These are phyloP conservation scores for Malassezia slooffiae DNA, from an alignment of 1,284 basidiomycete species.

Conservation along the genomic window DNA sequence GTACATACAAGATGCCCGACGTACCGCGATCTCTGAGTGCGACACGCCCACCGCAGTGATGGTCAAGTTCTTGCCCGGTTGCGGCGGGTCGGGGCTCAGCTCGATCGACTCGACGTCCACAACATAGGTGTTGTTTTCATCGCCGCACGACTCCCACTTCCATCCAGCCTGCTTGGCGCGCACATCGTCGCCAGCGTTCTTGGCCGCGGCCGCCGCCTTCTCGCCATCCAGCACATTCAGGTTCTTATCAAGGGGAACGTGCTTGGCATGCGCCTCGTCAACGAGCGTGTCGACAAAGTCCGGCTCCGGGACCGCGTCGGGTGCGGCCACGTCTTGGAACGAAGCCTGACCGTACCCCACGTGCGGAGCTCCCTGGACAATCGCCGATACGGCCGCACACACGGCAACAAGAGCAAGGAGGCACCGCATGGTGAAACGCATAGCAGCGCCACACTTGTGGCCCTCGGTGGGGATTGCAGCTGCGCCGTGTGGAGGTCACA, in stretches of 20 bases:
- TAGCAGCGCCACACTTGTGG: too few relatives aligned
- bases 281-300: conserved; percentile 10
- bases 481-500: conserved; percentile 1
- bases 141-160: conserved; percentile 37
- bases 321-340: background rate
- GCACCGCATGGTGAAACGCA: background rate
- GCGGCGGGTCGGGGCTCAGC: conserved; percentile 40
- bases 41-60: conserved; percentile 32
- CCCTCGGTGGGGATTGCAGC: too few relatives aligned
- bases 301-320: background rate
- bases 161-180: conserved; percentile 23
- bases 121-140: conserved; percentile 20
- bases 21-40: conserved; percentile 26
- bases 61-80: conserved; percentile 39
- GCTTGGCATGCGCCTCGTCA: conserved; percentile 1
- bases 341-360: background rate
- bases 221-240: too few relatives aligned
- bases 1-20: conserved; percentile 11
- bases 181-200: background rate
- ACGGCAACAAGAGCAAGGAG: background rate
- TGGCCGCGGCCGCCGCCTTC: background rate
- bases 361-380: background rate
- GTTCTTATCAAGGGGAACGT: conserved; percentile 3
- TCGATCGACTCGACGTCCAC: conserved; percentile 30
- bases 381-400: background rate